Base-by-base conservation (phyloP, 2,329 filamentous ascomycete genomes). In the Colletotrichum sp. region DNA sequence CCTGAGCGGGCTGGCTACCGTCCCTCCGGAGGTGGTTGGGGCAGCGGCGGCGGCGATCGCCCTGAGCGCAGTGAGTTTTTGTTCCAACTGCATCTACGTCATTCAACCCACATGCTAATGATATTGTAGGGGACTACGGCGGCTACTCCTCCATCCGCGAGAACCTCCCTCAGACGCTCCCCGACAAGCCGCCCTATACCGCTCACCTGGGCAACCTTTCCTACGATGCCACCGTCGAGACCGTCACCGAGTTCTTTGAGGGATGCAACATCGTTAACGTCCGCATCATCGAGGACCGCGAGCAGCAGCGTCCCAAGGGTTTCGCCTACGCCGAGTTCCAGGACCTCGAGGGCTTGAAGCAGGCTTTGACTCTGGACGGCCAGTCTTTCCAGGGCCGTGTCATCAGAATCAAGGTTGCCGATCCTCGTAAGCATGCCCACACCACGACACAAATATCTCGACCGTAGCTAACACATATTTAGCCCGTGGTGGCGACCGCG, bases 301-400 rank as follows among this genome's bases (percentile, higher is more conserved):
- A 98, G 84, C 94, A 97, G 83, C 93, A 94, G 85, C 96, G 96
- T 83, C 97, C 97, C 79, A 99, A 99, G 89, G 97, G 97, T 65
- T 99, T 99, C 82, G 97, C 96, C 77, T 99, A 99, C 84, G 96
- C 98, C 79, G 97, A 99, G 85, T 99, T 99, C 82, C 92, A 90
- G 79, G 93, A 92, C 68, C 88, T 97, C 60, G 96, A 99, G 66
- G 96, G 96, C 75, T 89, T 99, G 82, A 98, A 98, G 89, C 94
- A 96, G 86, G 97, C 97, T 72, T 91, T 99, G 78, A 92, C 93
- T 75, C 91, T 97, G 78, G 96, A 96, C 82, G 95, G 95, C 81
- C 90, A 92, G 77, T 93, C 92, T 75, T 96, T 99, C 85, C 94
- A 98, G 84, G 96, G 96, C 80, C 94, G 97, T 80, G 94, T 93